A percentile compares a stretch with the other conserved stretches of the same genome.
phyloP scores from a whole-genome alignment of 2,329 filamentous ascomycete genomes.

The Diaporthe destruens region DNA sequence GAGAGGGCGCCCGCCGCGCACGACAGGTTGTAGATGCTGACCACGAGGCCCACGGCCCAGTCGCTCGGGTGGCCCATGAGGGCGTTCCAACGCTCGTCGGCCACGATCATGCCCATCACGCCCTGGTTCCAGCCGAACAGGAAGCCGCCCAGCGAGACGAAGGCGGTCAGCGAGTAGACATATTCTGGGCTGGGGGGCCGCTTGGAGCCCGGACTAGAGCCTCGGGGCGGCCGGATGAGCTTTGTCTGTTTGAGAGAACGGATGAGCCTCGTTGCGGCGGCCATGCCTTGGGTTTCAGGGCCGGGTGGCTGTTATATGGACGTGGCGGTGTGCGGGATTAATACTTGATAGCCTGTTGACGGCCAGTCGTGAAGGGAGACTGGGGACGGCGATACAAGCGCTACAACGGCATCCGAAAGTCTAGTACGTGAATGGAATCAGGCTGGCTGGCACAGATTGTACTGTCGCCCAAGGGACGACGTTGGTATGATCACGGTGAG shows the following conservation, averaged over 20 bases:
- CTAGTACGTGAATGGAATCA: background rate
- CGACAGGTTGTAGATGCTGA: constrained; percentile 51
- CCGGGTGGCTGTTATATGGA: background rate
- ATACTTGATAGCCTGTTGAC: background rate
- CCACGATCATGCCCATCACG: constrained; percentile 51
- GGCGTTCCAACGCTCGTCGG: constrained; percentile 48
- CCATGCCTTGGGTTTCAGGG: background rate
- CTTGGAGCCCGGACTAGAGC: constrained; percentile 30
- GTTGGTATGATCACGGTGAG: background rate
- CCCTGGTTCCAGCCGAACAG: constrained; percentile 51
- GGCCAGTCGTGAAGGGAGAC: too few species aligned
- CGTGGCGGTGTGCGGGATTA: background rate
- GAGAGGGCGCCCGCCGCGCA: constrained; percentile 49
- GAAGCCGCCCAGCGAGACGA: constrained; percentile 46
- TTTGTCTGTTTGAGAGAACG: constrained; percentile 46
- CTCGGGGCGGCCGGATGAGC: constrained; percentile 45
- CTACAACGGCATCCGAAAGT: background rate
- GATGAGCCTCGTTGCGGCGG: constrained; percentile 32
- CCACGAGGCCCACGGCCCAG: constrained; percentile 49
- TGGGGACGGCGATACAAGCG: background rate
- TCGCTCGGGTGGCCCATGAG: constrained; percentile 49
- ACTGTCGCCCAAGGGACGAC: background rate
- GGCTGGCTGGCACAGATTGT: too few species aligned
- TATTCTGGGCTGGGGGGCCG: constrained; percentile 48
- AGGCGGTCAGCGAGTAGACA: constrained; percentile 48